These are phyloP conservation scores for Petrea volubilis DNA, from an alignment of 257 asterid species.

Conservation along the genomic window DNA sequence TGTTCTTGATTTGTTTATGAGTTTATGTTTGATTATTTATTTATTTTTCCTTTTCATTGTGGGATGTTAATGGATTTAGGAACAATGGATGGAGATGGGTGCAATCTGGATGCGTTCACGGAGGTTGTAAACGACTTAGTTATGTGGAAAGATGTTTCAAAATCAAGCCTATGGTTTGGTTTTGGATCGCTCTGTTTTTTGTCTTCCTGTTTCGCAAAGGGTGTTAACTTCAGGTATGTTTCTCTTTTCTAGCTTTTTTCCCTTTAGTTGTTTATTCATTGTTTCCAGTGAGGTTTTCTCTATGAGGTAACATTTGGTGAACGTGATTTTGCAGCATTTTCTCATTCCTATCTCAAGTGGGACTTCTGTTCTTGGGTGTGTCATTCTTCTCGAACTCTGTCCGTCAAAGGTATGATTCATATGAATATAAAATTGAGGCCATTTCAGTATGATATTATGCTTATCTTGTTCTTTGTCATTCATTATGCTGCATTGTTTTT, in stretches of 20 bases:
- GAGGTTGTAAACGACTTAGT: constrained; percentile 56
- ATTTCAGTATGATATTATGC: neutral
- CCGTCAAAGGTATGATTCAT: constrained; percentile 59
- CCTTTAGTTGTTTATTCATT: neutral
- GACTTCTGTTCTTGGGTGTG: constrained; percentile 63
- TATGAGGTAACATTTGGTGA: neutral
- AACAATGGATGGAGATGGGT: constrained; percentile 41
- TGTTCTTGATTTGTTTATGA: neutral
- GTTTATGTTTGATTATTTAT: neutral
- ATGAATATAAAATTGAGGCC: neutral
- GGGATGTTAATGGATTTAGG: constrained; percentile 26
- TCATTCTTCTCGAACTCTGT: constrained; percentile 77
- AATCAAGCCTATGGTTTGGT: constrained; percentile 98
- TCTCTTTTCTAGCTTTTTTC: neutral
- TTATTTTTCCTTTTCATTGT: neutral
- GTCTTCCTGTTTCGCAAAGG: constrained; percentile 76
- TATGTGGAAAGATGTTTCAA: constrained; percentile 95
- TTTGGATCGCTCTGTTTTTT: constrained; percentile 78
- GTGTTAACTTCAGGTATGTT: constrained; percentile 71
- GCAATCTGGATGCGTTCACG: constrained; percentile 55
- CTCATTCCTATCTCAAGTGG: constrained; percentile 75
- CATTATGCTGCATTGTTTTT: neutral
- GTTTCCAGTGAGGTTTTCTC: neutral
- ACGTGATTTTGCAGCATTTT: constrained; percentile 63
- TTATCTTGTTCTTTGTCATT: neutral